Evolutionary conservation across 2,329 filamentous ascomycete species (phyloP).

Genomic region (Venturia pyrina): DNA sequence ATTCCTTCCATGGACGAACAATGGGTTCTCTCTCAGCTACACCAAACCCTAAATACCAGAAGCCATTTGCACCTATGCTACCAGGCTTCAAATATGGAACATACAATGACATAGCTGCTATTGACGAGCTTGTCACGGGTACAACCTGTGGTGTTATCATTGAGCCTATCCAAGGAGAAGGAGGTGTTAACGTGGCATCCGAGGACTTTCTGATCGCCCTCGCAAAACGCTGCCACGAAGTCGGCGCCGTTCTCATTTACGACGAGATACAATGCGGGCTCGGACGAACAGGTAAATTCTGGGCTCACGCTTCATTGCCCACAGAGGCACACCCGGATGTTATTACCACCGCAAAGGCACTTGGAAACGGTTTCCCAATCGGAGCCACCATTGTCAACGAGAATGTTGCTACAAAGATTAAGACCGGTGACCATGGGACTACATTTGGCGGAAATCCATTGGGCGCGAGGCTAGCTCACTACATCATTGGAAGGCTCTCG

Average conservation of each 20-base stretch:
- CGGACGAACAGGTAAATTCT: conserved; percentile 74
- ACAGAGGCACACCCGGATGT: conserved; percentile 83
- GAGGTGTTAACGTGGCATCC: conserved; percentile 75
- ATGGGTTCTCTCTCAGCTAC: conserved; percentile 95
- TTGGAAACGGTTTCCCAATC: conserved; percentile 94
- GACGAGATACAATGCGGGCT: conserved; percentile 98
- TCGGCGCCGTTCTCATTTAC: conserved; percentile 82
- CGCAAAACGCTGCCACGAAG: conserved; percentile 73
- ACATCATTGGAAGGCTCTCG: conserved; percentile 70
- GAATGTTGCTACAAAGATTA: conserved; percentile 58
- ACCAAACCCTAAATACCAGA: conserved; percentile 95
- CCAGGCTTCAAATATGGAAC: conserved; percentile 82
- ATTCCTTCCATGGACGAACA: conserved; percentile 91
- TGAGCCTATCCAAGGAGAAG: conserved; percentile 96
- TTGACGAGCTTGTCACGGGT: conserved; percentile 67
- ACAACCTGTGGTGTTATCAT: conserved; percentile 90
- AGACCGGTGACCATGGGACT: conserved; percentile 78
- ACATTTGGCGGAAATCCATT: conserved; percentile 92
- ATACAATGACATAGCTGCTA: conserved; percentile 68
- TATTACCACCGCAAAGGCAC: conserved; percentile 86
- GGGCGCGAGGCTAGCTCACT: conserved; percentile 71
- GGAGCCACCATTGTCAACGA: conserved; percentile 66
- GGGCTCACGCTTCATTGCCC: conserved; percentile 73
- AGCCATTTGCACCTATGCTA: conserved; percentile 89
- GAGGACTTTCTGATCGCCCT: conserved; percentile 76